phyloP scores from a whole-genome alignment of 2,329 filamentous ascomycete species.

The Metarhizium sp. region DNA sequence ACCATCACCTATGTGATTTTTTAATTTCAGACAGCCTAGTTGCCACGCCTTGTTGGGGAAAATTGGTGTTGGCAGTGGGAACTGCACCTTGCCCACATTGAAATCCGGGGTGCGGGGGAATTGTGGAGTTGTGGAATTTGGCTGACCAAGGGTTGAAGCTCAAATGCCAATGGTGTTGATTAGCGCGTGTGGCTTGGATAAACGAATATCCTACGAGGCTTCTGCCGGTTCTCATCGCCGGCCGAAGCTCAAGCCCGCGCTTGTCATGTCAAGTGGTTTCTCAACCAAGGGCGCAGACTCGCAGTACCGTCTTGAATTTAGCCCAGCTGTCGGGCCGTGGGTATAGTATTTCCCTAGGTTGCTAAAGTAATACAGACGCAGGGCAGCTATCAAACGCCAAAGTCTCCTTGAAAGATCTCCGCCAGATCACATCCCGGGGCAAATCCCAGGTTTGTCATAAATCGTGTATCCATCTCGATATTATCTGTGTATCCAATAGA shows the following conservation, averaged over 20 bases:
- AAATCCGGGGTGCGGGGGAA: slow-evolving; percentile 3
- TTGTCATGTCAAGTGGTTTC: neutral
- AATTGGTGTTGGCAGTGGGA: neutral
- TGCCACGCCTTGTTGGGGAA: neutral
- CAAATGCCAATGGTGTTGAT: neutral
- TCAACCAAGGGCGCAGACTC: too few species aligned
- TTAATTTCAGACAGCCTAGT: neutral
- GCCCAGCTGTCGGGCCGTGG: neutral
- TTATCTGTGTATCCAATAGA: slow-evolving; percentile 40
- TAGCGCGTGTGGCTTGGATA: neutral
- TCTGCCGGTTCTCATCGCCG: too few species aligned
- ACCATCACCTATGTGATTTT: neutral
- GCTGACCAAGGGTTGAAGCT: too few species aligned
- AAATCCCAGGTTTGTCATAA: slow-evolving; percentile 59
- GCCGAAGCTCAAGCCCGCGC: too few species aligned
- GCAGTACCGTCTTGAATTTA: neutral
- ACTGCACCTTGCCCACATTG: neutral
- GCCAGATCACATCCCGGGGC: slow-evolving; percentile 51
- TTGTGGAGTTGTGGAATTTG: neutral
- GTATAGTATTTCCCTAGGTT: neutral
- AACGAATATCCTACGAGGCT: neutral
- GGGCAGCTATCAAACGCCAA: slow-evolving; percentile 18
- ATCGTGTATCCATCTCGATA: slow-evolving; percentile 48
- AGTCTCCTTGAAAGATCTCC: slow-evolving; percentile 37
- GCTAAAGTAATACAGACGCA: neutral